Percentiles rank a stretch among this genome's conserved stretches.
Evolutionary conservation across 2,329 filamentous ascomycete species (phyloP).

Genomic region (Phyllosticta citribraziliensis): DNA sequence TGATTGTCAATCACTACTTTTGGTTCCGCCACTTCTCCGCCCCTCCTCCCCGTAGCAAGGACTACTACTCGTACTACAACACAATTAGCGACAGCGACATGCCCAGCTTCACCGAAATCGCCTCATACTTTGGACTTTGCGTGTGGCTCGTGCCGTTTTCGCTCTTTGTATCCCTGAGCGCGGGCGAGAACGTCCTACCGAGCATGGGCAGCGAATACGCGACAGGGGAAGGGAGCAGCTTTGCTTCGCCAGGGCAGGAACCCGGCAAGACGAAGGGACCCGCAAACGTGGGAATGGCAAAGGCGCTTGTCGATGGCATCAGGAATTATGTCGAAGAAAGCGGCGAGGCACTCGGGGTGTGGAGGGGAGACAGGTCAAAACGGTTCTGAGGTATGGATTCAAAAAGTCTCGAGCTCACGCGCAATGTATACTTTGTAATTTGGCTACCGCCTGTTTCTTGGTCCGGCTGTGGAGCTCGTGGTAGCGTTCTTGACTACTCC

Average conservation of each 20-base stretch:
- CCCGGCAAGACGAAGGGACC: conserved; percentile 41
- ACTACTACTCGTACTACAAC: conserved; percentile 44
- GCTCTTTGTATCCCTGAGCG: conserved; percentile 86
- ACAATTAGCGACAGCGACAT: conserved; percentile 55
- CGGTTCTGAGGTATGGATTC: conserved; percentile 24
- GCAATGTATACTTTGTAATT: not conserved
- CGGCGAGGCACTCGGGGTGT: conserved; percentile 52
- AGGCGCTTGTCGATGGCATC: conserved; percentile 49
- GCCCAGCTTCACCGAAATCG: conserved; percentile 86
- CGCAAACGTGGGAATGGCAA: conserved; percentile 46
- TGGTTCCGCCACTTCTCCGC: conserved; percentile 92
- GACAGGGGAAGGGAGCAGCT: conserved; percentile 45
- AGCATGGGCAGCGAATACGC: conserved; percentile 76
- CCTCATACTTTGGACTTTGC: conserved; percentile 89
- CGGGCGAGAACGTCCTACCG: conserved; percentile 88
- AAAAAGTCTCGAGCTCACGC: not conserved
- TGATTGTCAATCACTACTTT: conserved; percentile 82
- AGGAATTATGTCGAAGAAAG: conserved; percentile 55
- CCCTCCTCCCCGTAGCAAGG: conserved; percentile 39
- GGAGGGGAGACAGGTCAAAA: conserved; percentile 49
- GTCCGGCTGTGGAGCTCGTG: not conserved
- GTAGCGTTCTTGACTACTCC: not conserved
- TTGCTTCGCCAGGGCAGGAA: conserved; percentile 34
- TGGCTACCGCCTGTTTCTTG: not conserved
- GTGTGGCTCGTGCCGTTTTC: conserved; percentile 96